Base-by-base conservation (phyloP, 768 basidiomycete genomes). In the Hericium coralloides region DNA sequence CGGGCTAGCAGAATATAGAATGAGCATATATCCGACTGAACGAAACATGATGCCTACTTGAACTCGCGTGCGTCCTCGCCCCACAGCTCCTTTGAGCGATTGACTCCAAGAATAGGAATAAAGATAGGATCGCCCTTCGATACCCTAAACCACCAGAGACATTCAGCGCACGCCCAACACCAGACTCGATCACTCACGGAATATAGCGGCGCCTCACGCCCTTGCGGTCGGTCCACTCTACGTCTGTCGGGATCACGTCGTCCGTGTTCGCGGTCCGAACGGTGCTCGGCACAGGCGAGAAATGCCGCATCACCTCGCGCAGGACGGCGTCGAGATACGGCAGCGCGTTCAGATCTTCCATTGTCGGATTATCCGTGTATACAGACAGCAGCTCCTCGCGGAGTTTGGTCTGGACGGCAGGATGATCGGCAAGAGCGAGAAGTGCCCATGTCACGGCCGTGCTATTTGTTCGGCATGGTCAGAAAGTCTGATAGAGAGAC, bases 31-130 rank as follows among this genome's bases (percentile, higher is more conserved):
- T 26, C 3, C 23, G 43, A 18, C 4, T 10, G n/a, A 23, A 14
- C 2, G 22, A 52, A 23, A 31, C 20, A 31, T 20, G 37, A 8
- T 3, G 26, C 60, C n/a, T n/a, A 61, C 47, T 68, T 59, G 66
- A 76, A 77, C 37, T 66, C 59, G 36, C 67, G 55, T 2, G 74
- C 73, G 55, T 76, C 73, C 6, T 67, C 65, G 2, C 75, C 76
- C 68, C 73, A 76, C 2, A 73, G 60, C 9, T 55, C 57, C 41
- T 57, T 55, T 18, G 60, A 56, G 8, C 68, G 61, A 55, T 76
- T 73, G 60, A 72, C 12, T 3, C 66, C 64, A 1, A 60, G 49
- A 22, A 68, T 65, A 17, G 68, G 65, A 37, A 74, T 62, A 25
- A 73, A 64, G 56, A 73, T 64, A 12, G 10, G 17, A 31, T 67